Base-by-base conservation (phyloP, 2,329 filamentous ascomycete species). In the Paracoccidioides lutzii region DNA sequence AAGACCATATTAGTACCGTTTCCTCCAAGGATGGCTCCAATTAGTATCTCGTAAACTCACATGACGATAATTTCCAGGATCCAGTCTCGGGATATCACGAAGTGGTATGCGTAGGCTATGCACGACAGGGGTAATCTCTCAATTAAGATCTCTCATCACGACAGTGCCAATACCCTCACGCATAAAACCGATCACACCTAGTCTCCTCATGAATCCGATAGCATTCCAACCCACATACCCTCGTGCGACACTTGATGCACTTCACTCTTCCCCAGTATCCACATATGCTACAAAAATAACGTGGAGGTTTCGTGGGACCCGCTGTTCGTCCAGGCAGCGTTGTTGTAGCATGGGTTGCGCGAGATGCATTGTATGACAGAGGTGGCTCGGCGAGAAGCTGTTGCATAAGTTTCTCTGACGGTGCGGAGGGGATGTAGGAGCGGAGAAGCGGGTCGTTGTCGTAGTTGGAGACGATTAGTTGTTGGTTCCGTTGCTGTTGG, bases 201-300 rank as follows among this genome's bases (percentile, higher is more conserved):
- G 72, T 74, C 58, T 75, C 75, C 60, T 75, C 73, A 67, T 77
- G 75, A 3, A 70, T 63, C 54, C 67, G 70, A 60, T 75, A 76
- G 61, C 75, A 77, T 52, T 73, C 73, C 55, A 76, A 58, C 41
- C 75, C 72, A 64, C 75, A 77, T 8, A 71, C 74, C 59, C 75
- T 63, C 53, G 71, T 66, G 54, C 71, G 73, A 60, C 75, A 77
- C 55, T 68, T 75, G 63, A 69, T 69, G 62, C 75, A 77, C 60
- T 71, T 69, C 35, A 76, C 70, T 60, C 73, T 73, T 0, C 75
- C 75, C 75, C 75, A 77, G 55, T 77, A 77, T 9, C 75, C 75
- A 60, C 75, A 77, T 58, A 77, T 72, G 51, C 69, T 69, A 60
- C 75, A 77, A 58, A 77, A 77, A 50, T 67, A 61, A 37, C 75